phyloP scores from a whole-genome alignment of 352 stramenopile species.

The Phytophthora fragariaefolia region DNA sequence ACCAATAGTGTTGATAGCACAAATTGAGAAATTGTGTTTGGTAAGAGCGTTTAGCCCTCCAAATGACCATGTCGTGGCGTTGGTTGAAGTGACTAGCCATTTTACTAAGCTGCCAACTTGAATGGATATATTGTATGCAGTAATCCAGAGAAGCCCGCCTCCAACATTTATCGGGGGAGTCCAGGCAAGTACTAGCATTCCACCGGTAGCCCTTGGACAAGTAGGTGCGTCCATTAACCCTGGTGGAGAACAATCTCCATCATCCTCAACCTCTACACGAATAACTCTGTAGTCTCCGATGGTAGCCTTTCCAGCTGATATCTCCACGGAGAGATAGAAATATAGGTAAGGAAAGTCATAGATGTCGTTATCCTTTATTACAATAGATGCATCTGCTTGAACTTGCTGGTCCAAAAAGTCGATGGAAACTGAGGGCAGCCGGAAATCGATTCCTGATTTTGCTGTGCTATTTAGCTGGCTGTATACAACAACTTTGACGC shows the following conservation, averaged over 20 bases:
- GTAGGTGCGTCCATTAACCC: conserved; percentile 31
- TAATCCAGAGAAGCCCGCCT: conserved; percentile 44
- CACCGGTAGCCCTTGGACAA: conserved; percentile 45
- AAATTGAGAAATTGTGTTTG: conserved; percentile 44
- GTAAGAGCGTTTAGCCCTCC: conserved; percentile 36
- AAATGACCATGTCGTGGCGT: conserved; percentile 42
- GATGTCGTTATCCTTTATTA: conserved; percentile 48
- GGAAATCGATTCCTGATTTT: conserved; percentile 35
- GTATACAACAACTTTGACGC: conserved; percentile 34
- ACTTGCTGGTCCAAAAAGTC: conserved; percentile 48
- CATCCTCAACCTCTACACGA: conserved; percentile 48
- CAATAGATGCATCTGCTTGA: conserved; percentile 30
- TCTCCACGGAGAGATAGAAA: conserved; percentile 44
- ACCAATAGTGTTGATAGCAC: conserved; percentile 50
- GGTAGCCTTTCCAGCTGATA: conserved; percentile 33
- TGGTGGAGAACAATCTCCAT: conserved; percentile 56
- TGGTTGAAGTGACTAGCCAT: conserved; percentile 37
- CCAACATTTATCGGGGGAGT: conserved; percentile 53
- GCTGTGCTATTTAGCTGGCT: conserved; percentile 23
- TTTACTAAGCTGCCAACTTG: conserved; percentile 3
- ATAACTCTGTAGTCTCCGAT: conserved; percentile 41
- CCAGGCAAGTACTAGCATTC: conserved; percentile 54
- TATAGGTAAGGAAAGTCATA: conserved; percentile 61
- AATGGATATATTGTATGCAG: conserved; percentile 47
- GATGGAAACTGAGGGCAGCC: conserved; percentile 31